phyloP scores from a whole-genome alignment of 441 rosid species.

The Arabidopsis lyrata region DNA sequence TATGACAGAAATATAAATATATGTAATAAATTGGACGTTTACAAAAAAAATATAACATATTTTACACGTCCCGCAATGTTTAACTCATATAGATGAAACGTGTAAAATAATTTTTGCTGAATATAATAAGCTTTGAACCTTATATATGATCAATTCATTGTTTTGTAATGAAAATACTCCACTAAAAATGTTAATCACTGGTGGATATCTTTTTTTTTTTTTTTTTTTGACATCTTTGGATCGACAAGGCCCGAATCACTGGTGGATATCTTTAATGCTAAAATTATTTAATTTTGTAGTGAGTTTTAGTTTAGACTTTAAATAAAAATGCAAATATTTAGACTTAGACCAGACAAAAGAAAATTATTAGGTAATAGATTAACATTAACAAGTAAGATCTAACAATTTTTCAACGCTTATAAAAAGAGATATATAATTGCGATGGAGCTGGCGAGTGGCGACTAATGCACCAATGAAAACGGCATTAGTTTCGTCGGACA shows the following conservation, averaged over 20 bases:
- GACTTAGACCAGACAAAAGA: background rate
- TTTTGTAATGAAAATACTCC: background rate
- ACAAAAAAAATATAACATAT: too few relatives aligned
- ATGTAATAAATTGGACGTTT: background rate
- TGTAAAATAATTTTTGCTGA: background rate
- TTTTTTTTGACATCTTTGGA: too few relatives aligned
- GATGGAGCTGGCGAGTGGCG: constrained; percentile 16
- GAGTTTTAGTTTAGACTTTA: background rate
- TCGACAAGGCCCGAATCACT: too few relatives aligned
- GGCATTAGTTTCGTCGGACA: background rate
- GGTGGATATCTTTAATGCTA: background rate
- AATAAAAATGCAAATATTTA: background rate
- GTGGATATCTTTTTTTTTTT: background rate
- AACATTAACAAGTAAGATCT: background rate
- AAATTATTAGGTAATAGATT: background rate
- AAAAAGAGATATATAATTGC: constrained; percentile 3
- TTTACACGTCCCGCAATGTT: background rate
- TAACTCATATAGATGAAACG: background rate
- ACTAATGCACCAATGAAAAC: background rate
- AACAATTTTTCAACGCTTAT: background rate
- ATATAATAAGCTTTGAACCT: background rate
- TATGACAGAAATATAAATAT: background rate
- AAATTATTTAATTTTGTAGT: background rate
- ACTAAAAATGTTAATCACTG: background rate
- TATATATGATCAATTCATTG: background rate